phyloP scores from a whole-genome alignment of 495 filamentous ascomycete genomes.

The Neurospora sp. region DNA sequence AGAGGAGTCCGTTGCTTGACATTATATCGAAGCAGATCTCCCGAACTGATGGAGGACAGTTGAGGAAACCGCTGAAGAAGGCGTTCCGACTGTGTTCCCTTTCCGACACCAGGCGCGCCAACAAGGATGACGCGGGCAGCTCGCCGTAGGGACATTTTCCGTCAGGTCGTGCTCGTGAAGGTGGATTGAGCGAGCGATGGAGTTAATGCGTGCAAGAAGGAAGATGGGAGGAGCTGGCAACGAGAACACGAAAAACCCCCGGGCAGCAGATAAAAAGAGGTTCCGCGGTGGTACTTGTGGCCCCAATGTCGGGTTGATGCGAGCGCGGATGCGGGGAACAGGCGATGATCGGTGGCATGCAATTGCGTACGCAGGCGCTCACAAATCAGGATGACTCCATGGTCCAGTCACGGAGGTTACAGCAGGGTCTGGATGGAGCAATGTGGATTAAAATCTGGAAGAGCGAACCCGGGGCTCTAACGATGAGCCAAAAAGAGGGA shows the following conservation, averaged over 20 bases:
- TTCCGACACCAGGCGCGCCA: constrained; percentile 85
- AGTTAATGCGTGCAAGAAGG: not conserved
- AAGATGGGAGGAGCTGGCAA: not conserved
- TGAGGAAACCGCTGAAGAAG: constrained; percentile 79
- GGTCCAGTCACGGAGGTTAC: not conserved
- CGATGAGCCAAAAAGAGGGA: not conserved
- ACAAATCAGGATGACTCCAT: not conserved
- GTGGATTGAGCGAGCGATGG: not conserved
- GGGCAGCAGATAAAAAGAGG: not conserved
- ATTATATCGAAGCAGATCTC: constrained; percentile 86
- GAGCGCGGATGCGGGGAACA: not conserved
- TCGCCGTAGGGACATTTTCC: constrained; percentile 52
- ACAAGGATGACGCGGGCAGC: constrained; percentile 92
- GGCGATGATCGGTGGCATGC: not conserved
- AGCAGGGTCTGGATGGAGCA: not conserved
- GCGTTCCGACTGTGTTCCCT: constrained; percentile 89
- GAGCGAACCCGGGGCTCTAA: not conserved
- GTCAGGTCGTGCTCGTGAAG: not conserved
- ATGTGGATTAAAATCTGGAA: not conserved
- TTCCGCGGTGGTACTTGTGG: not conserved
- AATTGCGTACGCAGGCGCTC: not conserved
- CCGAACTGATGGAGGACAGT: constrained; percentile 84
- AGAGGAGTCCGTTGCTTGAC: constrained; percentile 77
- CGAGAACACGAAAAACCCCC: not conserved
- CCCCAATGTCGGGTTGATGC: not conserved